Percentiles rank a stretch among this genome's conserved stretches.
Conservation (phyloP, 495 filamentous ascomycete species). For the Hamigera avellanea region DNA sequence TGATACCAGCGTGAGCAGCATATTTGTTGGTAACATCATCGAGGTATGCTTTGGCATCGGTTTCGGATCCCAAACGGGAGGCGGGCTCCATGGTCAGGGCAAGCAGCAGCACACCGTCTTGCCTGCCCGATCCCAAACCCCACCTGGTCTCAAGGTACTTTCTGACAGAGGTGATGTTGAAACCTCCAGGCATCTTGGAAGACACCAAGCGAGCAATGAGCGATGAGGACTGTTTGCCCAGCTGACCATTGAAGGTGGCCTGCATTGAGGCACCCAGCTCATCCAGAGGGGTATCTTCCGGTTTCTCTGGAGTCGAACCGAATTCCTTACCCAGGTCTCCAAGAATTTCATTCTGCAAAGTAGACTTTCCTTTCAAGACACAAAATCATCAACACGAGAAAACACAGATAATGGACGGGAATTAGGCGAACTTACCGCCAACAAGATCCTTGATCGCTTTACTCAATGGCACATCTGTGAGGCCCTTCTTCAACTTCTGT, state of each 20-base stretch:
- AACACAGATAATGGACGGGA: background rate
- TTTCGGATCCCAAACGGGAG: slow-evolving; percentile 75
- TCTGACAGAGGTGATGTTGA: slow-evolving; percentile 89
- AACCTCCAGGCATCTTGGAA: slow-evolving; percentile 98
- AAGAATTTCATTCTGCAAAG: slow-evolving; percentile 93
- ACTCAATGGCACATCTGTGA: slow-evolving; percentile 79
- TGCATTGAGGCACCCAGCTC: slow-evolving; percentile 95
- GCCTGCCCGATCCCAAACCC: slow-evolving; percentile 77
- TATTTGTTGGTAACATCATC: slow-evolving; percentile 86
- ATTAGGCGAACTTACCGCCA: slow-evolving; percentile 59
- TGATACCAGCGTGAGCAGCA: slow-evolving; percentile 74
- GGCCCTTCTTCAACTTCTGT: slow-evolving; percentile 96
- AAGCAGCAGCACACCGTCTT: slow-evolving; percentile 82
- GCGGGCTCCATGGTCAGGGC: slow-evolving; percentile 89
- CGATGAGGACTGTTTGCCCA: slow-evolving; percentile 92
- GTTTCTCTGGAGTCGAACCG: slow-evolving; percentile 94
- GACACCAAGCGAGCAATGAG: slow-evolving; percentile 90
- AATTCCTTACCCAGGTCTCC: slow-evolving; percentile 97
- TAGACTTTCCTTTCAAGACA: slow-evolving; percentile 66
- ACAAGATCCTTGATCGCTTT: slow-evolving; percentile 99
- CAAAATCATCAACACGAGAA: background rate
- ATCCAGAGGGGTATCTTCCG: slow-evolving; percentile 92
- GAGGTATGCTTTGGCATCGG: slow-evolving; percentile 82
- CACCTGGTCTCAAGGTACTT: slow-evolving; percentile 93
- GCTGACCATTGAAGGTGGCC: slow-evolving; percentile 92